These are phyloP conservation scores for Limonium bicolor DNA, from an alignment of 148 eudicot genomes.

Conservation along the genomic window DNA sequence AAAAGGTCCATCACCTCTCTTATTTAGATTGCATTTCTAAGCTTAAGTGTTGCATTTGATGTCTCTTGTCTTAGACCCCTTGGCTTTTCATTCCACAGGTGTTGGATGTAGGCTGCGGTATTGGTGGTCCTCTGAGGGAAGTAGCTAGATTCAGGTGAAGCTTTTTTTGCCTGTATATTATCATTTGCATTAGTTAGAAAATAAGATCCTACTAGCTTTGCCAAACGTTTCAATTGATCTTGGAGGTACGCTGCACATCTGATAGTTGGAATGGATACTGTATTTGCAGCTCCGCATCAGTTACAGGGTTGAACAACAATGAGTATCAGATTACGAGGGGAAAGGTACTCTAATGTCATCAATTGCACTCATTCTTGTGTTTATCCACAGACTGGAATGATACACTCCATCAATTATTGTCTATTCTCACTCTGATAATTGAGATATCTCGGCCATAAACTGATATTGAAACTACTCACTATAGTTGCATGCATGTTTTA, in stretches of 20 bases:
- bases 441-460: too few species aligned
- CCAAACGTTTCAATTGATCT: too few species aligned
- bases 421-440: too few species aligned
- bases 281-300: slow-evolving; percentile 62
- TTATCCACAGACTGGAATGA: too few species aligned
- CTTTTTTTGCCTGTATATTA: too few species aligned
- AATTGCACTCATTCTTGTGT: too few species aligned
- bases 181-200: too few species aligned
- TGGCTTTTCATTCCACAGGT: slow-evolving; percentile 21
- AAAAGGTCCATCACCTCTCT: slow-evolving; percentile 31
- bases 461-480: too few species aligned
- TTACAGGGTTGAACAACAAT: slow-evolving; percentile 83
- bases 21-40: background rate
- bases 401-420: background rate
- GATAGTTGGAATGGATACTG: background rate
- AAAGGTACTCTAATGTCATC: slow-evolving; percentile 43
- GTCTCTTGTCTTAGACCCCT: background rate
- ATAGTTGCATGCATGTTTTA: too few species aligned
- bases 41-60: background rate
- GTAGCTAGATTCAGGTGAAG: slow-evolving; percentile 65
- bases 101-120: slow-evolving; percentile 90
- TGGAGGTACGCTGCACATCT: too few species aligned
- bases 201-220: too few species aligned
- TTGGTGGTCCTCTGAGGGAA: slow-evolving; percentile 87
- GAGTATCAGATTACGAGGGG: slow-evolving; percentile 91